Evolutionary conservation across 345 rosid genomes (phyloP).

Genomic region (Brassica cretica): DNA sequence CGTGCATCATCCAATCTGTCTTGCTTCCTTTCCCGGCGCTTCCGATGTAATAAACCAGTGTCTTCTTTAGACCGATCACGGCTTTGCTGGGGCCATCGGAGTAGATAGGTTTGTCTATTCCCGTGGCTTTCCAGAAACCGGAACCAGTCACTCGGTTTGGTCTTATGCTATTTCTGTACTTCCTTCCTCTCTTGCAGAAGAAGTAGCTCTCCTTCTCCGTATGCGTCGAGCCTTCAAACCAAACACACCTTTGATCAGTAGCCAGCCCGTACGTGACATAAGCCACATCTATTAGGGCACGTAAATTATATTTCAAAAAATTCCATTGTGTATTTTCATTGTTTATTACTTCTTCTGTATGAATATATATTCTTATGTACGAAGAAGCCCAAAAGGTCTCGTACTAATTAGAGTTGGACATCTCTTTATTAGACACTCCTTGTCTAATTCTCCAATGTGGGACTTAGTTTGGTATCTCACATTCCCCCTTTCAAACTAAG

Average conservation of each 20-base stretch:
- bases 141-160: constrained; percentile 94
- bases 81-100: constrained; percentile 45
- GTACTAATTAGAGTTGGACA: no score
- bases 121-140: constrained; percentile 98
- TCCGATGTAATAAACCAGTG: constrained; percentile 86
- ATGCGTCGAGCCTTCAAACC: constrained; percentile 26
- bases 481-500: no score
- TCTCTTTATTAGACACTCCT: no score
- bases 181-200: constrained; percentile 87
- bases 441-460: no score
- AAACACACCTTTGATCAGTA: constrained; percentile 1
- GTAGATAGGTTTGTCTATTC: constrained; percentile 80
- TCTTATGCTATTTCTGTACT: constrained; percentile 86
- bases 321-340: background rate
- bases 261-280: background rate
- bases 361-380: no score
- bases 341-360: background rate
- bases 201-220: constrained; percentile 76
- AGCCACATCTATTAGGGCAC: background rate
- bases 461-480: no score
- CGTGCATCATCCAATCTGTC: constrained; percentile 99
- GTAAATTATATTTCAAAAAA: background rate
- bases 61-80: constrained; percentile 84
- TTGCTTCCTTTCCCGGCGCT: constrained; percentile 92
- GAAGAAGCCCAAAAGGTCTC: no score